A percentile compares a stretch with the other conserved stretches of the same genome.
Conservation (phyloP, 257 asterid species). For the Plantago ovata region DNA sequence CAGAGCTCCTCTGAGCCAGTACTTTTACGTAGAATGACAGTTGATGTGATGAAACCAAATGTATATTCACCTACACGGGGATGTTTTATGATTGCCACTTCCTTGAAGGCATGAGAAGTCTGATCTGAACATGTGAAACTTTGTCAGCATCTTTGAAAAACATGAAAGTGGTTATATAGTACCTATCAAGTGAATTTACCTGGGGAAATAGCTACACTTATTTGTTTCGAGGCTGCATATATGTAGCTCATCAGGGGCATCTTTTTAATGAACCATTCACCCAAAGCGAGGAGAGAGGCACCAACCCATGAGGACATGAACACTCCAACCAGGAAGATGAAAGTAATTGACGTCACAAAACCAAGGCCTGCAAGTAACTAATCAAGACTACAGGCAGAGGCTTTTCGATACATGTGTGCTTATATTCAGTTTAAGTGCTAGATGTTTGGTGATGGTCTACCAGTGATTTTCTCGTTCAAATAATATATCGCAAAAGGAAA, state of each 20-base stretch:
- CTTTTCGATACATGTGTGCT: background rate
- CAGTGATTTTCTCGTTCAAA: no score
- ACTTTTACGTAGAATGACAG: conserved; percentile 52
- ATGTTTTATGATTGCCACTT: conserved; percentile 73
- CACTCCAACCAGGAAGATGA: conserved; percentile 78
- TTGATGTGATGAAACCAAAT: conserved; percentile 72
- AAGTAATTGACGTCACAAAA: conserved; percentile 60
- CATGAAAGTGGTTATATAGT: background rate
- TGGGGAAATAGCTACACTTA: conserved; percentile 80
- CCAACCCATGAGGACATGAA: conserved; percentile 91
- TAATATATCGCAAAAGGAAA: no score
- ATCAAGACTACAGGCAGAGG: background rate
- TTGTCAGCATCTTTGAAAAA: background rate
- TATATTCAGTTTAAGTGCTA: no score
- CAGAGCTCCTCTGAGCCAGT: conserved; percentile 75
- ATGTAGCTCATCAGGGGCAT: conserved; percentile 84
- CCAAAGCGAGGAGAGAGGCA: conserved; percentile 61
- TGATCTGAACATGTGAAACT: conserved; percentile 36
- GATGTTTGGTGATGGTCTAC: no score
- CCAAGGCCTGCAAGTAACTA: conserved; percentile 55
- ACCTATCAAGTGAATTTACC: conserved; percentile 32
- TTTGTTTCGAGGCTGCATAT: conserved; percentile 73
- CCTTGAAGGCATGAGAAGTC: conserved; percentile 79
- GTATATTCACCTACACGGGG: conserved; percentile 83
- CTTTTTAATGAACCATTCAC: conserved; percentile 77